Evolutionary conservation across 164 flowering plant genomes (phyloP), one percentile per base, ranked within the genome.

Genomic region (Cinnamomum chago): DNA sequence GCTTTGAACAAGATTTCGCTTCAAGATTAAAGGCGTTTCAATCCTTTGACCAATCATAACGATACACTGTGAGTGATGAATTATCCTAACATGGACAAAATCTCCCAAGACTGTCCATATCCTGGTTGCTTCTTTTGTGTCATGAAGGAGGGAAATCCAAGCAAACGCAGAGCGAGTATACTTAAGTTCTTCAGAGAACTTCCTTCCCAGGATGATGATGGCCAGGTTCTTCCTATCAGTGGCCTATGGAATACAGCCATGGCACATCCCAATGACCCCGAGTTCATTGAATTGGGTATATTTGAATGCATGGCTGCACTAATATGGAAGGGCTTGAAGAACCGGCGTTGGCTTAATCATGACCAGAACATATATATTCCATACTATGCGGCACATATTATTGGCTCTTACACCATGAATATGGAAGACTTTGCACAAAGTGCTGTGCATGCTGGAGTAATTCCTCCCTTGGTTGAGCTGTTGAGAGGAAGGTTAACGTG

Each of bases 221-320:
- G 98, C 72, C 99, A 96, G 83, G 99, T 96, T 77, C 98, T 96
- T 22, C 97, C 97, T 13, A 92, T 94, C 35, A 96, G 97, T 83
- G 97, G 98, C 74, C 92, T 94, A 58, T 96, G 99, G 99, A 96
- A 96, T 81, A 92, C 98, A 55, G 99, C 99, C 20, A 96, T 96
- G 99, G 96, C 98, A 30, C 99, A 96, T 84, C 99, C 99, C 3
- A 96, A 94, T 76, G 99, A 96, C 50, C 94, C 97, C 17, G 99
- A 96, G 82, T 96, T 96, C 84, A 88, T 91, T 65, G 97, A 94
- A 71, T 81, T 94, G 77, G 98, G 99, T 58, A 91, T 94, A 69
- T 96, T 96, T 83, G 97, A 94, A 76, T 96, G 99, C 87, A 96
- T 94, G 99, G 69, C 99, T 73, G 92, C 97, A 17, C 88, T 96